These are phyloP conservation scores for Avena eriantha DNA, from an alignment of 176 grass and related monocot species.

Conservation along the genomic window DNA sequence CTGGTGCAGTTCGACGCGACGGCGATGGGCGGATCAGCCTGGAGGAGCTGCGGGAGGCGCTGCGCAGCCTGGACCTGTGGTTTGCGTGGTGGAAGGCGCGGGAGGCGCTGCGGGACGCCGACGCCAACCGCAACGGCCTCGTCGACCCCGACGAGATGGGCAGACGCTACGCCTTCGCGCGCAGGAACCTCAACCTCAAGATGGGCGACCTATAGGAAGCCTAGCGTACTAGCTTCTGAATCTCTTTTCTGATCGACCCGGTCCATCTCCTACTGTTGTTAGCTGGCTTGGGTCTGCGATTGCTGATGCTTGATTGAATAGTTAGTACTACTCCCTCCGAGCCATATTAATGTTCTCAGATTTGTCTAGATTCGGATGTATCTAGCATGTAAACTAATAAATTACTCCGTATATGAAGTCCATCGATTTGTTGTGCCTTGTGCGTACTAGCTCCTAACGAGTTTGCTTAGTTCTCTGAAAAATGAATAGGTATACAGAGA, in stretches of 20 bases:
- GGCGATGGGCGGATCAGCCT: slow-evolving; percentile 62
- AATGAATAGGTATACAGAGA: background rate
- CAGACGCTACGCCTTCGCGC: slow-evolving; percentile 64
- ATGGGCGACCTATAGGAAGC: slow-evolving; percentile 48
- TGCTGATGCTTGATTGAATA: background rate
- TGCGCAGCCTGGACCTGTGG: slow-evolving; percentile 72
- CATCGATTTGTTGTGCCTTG: background rate
- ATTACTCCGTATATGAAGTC: background rate
- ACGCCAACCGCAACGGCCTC: slow-evolving; percentile 59
- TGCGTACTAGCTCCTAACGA: background rate
- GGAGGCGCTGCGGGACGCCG: slow-evolving; percentile 55
- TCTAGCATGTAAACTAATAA: too few relatives aligned
- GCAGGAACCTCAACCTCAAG: slow-evolving; percentile 69
- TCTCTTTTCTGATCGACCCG: background rate
- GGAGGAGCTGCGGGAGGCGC: slow-evolving; percentile 67
- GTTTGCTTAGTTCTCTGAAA: background rate
- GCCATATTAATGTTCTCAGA: too few relatives aligned
- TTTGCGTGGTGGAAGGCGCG: slow-evolving; percentile 82
- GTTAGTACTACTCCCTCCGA: too few relatives aligned
- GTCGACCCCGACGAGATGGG: slow-evolving; percentile 63
- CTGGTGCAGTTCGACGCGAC: slow-evolving; percentile 78
- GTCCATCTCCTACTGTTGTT: background rate
- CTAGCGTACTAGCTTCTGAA: background rate
- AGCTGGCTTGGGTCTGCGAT: slow-evolving; percentile 3
- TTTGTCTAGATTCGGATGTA: too few relatives aligned